A percentile compares a stretch with the other conserved stretches of the same genome.
These are phyloP conservation scores for Jaapia argillacea DNA, from an alignment of 768 basidiomycete genomes.

Conservation along the genomic window DNA sequence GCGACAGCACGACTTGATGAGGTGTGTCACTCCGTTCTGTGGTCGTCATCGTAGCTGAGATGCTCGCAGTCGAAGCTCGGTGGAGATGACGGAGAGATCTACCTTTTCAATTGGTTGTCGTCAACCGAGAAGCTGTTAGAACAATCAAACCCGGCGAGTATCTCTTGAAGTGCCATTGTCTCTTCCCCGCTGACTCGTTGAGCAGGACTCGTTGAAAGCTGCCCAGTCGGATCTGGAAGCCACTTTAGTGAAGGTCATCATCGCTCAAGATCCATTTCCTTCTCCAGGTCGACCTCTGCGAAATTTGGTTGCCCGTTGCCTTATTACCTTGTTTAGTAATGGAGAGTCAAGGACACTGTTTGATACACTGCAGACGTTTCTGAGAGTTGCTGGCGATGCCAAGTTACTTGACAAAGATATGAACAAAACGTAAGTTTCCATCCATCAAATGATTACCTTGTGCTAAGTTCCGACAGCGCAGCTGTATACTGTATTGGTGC, in stretches of 20 bases:
- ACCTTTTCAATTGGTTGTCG: constrained; percentile 78
- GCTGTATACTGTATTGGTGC: constrained; percentile 84
- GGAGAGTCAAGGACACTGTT: constrained; percentile 82
- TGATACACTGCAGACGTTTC: constrained; percentile 71
- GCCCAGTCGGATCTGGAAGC: constrained; percentile 54
- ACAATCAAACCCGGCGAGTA: no score
- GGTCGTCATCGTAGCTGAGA: no score
- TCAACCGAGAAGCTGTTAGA: constrained; percentile 52
- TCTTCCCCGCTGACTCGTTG: background rate
- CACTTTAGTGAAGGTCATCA: constrained; percentile 56
- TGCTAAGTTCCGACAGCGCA: constrained; percentile 37
- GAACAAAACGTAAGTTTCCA: constrained; percentile 49
- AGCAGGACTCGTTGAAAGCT: constrained; percentile 57
- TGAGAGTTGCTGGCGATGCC: constrained; percentile 65
- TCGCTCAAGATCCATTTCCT: constrained; percentile 59
- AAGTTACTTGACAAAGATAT: constrained; percentile 56
- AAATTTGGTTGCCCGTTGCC: constrained; percentile 67
- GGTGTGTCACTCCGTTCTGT: no score
- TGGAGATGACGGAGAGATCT: constrained; percentile 72
- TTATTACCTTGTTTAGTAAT: constrained; percentile 61
- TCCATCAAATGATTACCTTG: background rate
- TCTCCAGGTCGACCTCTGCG: constrained; percentile 81
- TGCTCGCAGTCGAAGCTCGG: constrained; percentile 58
- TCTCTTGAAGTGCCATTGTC: no score
- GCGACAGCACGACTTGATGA: no score